Evolutionary conservation across 805 yeast species (phyloP), one percentile per base, ranked within the genome.

Genomic region (Candida pini): DNA sequence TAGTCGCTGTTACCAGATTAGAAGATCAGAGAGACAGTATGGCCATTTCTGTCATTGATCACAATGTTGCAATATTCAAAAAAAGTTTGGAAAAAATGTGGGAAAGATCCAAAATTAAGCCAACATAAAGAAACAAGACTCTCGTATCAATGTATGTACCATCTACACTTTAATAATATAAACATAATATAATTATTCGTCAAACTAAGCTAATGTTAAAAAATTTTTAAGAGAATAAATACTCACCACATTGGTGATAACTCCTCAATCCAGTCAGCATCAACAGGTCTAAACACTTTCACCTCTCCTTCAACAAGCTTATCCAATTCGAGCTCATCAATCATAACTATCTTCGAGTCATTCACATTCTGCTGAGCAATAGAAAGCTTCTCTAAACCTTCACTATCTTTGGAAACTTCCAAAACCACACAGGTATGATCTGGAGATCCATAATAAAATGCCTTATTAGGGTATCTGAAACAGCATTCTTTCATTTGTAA

Each of bases 1-100:
- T 92, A 39, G 96, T 90, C 26, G 95, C 95, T 2, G 68, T 89
- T 37, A 78, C 87, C 9, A 72, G 95, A 38, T 71, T 76, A 19
- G 90, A 81, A 34, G 75, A 58, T 15, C 69, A 66, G 40, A 58
- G 65, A 27, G 73, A 73, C 44, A 66, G 68, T 24, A 66, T 63
- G 30, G 60, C 73, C 6, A 50, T 73, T 24, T 66, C 95, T 0
- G 73, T 90, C 23, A 81, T 90, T 9, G 97, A 92, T 58, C 89
- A 86, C 56, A 90, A 90, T 56, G 87, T 90, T 28, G 81, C 81
- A 35, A 71, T 85, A 14, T 83, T 90, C 53, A 81, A 83, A 46
- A 74, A 73, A 36, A 79, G 92, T 1, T 66, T 89, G 44, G 83
- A 79, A 63, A 76, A 78, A 45, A 78, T 84, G 71, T 75, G 81